Percentiles rank a stretch among this genome's conserved stretches.
Conservation (phyloP, 2,329 filamentous ascomycete species). For the Claviceps monticola region DNA sequence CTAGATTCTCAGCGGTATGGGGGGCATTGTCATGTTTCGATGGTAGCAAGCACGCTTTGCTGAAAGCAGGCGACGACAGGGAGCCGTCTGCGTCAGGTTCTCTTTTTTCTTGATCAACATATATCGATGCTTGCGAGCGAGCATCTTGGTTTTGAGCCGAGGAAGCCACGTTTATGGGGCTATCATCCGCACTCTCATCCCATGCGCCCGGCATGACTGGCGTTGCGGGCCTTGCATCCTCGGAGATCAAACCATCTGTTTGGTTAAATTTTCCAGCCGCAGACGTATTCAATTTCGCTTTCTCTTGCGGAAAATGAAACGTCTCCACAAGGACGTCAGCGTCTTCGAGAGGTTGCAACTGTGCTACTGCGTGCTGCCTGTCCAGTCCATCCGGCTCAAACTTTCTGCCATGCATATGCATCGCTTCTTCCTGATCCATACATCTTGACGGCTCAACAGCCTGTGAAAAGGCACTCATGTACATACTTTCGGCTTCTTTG, state of each 20-base stretch:
- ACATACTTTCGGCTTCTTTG: slow-evolving; percentile 76
- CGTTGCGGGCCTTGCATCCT: not conserved
- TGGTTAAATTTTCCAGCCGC: not conserved
- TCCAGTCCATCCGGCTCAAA: not conserved
- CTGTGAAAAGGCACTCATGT: slow-evolving; percentile 59
- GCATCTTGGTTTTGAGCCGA: not conserved
- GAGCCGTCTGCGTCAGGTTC: slow-evolving; percentile 11
- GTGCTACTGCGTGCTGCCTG: not conserved
- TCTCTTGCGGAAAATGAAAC: not conserved
- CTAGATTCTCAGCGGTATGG: not conserved
- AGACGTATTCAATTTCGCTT: no score
- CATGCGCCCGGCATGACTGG: slow-evolving; percentile 37
- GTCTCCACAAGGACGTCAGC: not conserved
- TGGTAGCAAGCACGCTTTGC: slow-evolving; percentile 10
- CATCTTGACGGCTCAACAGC: slow-evolving; percentile 13
- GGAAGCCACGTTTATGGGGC: not conserved
- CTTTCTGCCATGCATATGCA: not conserved
- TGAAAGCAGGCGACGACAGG: slow-evolving; percentile 17
- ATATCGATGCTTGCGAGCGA: not conserved
- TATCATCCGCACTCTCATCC: slow-evolving; percentile 19
- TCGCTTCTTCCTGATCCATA: not conserved
- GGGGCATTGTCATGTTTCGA: not conserved
- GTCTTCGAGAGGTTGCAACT: not conserved
- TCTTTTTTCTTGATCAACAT: not conserved
- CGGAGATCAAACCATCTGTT: not conserved